A percentile compares a stretch with the other conserved stretches of the same genome.
Evolutionary conservation across 2,329 filamentous ascomycete species (phyloP).

Genomic region (Coleophoma eucalyptorum): DNA sequence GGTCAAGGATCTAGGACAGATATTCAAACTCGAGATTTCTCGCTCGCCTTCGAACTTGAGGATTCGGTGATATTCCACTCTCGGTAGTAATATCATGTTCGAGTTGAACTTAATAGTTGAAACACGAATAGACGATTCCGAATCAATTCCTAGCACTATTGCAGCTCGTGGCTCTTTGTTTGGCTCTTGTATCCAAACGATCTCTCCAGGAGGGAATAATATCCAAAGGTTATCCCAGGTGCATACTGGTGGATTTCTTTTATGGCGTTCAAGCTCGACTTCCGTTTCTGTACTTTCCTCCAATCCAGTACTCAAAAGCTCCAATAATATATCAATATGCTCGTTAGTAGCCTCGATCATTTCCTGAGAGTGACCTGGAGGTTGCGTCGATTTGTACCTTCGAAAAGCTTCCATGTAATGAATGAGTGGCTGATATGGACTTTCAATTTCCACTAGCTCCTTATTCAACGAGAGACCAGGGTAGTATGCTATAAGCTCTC

Average conservation of each 20-base stretch:
- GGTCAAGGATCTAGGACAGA: neutral
- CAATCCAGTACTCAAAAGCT: neutral
- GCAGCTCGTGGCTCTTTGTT: neutral
- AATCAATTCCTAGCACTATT: neutral
- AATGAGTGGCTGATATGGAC: conserved; percentile 33
- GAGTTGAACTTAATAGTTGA: neutral
- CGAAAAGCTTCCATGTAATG: conserved; percentile 9
- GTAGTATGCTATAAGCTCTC: conserved; percentile 12
- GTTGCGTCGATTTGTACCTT: conserved; percentile 3
- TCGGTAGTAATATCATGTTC: neutral
- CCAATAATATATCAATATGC: conserved; percentile 6
- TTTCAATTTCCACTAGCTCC: neutral
- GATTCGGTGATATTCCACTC: neutral
- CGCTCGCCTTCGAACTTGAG: neutral
- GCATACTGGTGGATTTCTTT: conserved; percentile 1
- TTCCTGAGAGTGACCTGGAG: neutral
- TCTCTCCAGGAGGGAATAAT: conserved; percentile 6
- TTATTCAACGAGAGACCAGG: neutral
- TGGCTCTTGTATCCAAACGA: neutral
- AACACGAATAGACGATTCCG: neutral
- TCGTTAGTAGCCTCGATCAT: neutral
- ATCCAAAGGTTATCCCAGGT: conserved; percentile 8
- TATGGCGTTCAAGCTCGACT: conserved; percentile 3
- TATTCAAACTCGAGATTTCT: neutral
- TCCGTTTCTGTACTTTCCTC: neutral